Evolutionary conservation across 129 eudicot genomes (phyloP).

Genomic region (Ambrosia trifida): DNA sequence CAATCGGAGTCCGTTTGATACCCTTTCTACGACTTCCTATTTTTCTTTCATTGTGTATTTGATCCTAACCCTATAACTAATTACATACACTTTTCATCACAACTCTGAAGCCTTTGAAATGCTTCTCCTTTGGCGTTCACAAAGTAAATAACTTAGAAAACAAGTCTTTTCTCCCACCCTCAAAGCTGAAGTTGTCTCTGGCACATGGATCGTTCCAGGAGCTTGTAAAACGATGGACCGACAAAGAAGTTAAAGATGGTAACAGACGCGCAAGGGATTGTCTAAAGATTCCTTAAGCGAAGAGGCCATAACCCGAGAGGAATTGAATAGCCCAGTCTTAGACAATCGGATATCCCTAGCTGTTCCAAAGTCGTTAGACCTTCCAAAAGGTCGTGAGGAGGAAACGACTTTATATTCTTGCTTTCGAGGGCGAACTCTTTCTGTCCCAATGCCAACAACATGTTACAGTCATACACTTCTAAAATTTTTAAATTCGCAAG

Average conservation of each 20-base stretch:
- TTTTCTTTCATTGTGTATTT: no score
- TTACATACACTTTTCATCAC: neutral
- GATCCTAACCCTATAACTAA: no score
- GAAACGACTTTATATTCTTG: constrained; percentile 2
- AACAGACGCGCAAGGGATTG: neutral
- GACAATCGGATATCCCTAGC: neutral
- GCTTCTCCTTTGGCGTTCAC: neutral
- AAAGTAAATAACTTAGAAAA: neutral
- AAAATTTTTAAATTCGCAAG: neutral
- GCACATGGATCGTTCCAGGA: neutral
- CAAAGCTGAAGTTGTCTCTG: neutral
- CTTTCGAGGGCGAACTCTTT: neutral
- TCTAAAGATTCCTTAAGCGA: neutral
- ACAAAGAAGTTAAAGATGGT: neutral
- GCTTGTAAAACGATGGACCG: neutral
- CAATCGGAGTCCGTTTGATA: no score
- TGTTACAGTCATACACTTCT: neutral
- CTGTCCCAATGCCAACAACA: neutral
- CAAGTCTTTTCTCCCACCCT: neutral
- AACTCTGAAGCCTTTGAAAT: neutral
- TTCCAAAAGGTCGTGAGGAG: neutral
- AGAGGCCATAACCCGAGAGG: constrained; percentile 22
- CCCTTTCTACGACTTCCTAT: no score
- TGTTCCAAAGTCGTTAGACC: neutral
- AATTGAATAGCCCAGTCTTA: neutral